Evolutionary conservation across 352 stramenopile genomes (phyloP), one percentile per base, ranked within the genome.

Genomic region (Elongisporangium prolatum): DNA sequence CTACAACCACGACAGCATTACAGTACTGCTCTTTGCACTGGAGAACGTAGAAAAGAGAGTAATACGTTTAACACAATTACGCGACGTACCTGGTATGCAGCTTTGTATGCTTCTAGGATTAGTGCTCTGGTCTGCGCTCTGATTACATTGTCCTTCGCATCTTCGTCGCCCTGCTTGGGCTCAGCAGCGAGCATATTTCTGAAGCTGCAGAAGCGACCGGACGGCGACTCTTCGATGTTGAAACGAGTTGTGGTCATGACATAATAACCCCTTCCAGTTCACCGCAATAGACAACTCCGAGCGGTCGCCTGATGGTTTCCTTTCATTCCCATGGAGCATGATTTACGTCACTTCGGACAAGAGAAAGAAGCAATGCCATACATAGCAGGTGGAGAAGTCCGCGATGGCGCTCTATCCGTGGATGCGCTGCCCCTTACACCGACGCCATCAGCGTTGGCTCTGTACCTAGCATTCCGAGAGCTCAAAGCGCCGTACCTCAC

Each of bases 401-500:
- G 17, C 11, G 34, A 44, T 44, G 34, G 34, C 1, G 11, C 34
- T 2, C 34, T 44, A 17, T 16, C 34, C 34, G 17, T 17, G 34
- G 10, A 44, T 44, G 3, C 34, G 1, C 34, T 17, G 11, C 10
- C 34, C 10, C 34, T 44, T 44, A 17, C 11, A 44, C 34, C 34
- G 10, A 61, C 62, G 0, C 22, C 34, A 0, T 49, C 48, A 21
- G 62, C 62, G 4, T 40, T 51, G 16, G 51, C 58, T 0, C 44
- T 65, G 14, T 53, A 65, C 34, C 47, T 51, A 10, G 58, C 61
- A 61, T 50, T 69, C 51, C 54, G 56, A 16, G 59, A 64, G 14
- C 52, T 73, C n/a, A 75, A 74, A 65, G 92, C 82, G 17, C 80
- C 83, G 21, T 92, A 92, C 37, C 68, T 91, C 49, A 92, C 78